Percentiles rank a stretch among this genome's conserved stretches.
Evolutionary conservation across 176 grass and related monocot genomes (phyloP).

Genomic region (Aegilops bicornis): DNA sequence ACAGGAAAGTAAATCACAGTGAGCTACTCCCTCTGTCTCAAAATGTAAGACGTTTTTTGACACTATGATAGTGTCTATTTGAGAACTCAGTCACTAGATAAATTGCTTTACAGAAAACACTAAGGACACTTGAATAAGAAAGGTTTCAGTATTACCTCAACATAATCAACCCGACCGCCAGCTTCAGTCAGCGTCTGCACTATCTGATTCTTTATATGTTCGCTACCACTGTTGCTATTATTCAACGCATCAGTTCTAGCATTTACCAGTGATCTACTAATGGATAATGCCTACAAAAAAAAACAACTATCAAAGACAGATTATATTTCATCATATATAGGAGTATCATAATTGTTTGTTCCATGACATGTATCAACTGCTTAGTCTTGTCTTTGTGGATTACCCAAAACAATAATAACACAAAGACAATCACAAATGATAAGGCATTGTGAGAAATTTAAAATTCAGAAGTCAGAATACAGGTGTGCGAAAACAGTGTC

Average conservation of each 20-base stretch:
- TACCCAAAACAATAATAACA: background rate
- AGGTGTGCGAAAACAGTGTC: background rate
- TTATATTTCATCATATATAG: background rate
- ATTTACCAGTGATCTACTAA: constrained; percentile 64
- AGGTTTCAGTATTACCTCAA: constrained; percentile 51
- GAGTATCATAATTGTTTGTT: background rate
- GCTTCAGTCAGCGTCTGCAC: constrained; percentile 46
- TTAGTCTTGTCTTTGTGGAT: background rate
- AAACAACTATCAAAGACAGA: background rate
- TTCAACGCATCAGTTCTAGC: constrained; percentile 57
- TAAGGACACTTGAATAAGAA: background rate
- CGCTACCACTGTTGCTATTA: constrained; percentile 43
- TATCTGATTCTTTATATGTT: constrained; percentile 65
- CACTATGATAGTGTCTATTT: too few species aligned
- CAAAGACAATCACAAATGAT: background rate
- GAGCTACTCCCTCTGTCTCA: background rate
- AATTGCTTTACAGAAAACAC: background rate
- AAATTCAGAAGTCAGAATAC: background rate
- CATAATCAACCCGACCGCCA: constrained; percentile 83
- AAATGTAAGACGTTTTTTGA: too few species aligned
- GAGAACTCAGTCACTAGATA: background rate
- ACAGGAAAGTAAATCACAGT: background rate
- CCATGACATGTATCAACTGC: background rate
- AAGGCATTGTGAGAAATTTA: background rate
- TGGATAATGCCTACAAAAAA: constrained; percentile 64